Evolutionary conservation across 176 grass and related monocot species (phyloP), one percentile per base, ranked within the genome.

Genomic region (Triticum timopheevii): DNA sequence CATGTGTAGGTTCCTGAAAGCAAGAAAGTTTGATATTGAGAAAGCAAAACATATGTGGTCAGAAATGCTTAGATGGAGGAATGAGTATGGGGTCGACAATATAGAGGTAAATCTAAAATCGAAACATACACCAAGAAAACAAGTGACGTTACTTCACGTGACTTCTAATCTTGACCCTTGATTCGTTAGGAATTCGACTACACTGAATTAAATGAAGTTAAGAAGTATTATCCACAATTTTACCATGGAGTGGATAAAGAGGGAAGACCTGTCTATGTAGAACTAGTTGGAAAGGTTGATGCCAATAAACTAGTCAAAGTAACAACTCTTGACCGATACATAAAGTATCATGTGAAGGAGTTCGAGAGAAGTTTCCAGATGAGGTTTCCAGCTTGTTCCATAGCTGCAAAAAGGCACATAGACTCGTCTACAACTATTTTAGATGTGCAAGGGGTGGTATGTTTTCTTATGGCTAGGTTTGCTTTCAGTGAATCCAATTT

Each of bases 241-340:
- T 99, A 96, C 64, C 97, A 99, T 91, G 97, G 97, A 31, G 85
- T 96, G 49, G 97, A 99, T 83, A 99, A 96, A 86, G 97, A 94
- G 71, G 97, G 97, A 20, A 95, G 94, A 45, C 97, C 94, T 80
- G 80, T 99, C 70, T 99, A 99, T 47, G 83, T 96, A 82, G 97
- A 99, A 84, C 83, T 93, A 82, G 45, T 96, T 86, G 97, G 97
- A 49, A 96, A 91, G 91, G 86, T 96, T 56, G 89, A 99, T 82
- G 76, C 94, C 79, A 86, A 82, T 73, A 99, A 94, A 90, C 84
- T 99, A 80, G 82, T 96, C 70, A 87, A 99, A 93, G 92, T 96
- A 78, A 99, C 97, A 83, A 90, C 94, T 62, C 87, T 96, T 79
- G 97, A 99, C 62, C 80, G 97, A 40, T 99, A 94, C 80, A 20